Conservation (phyloP, 2,329 filamentous ascomycete genomes). For the Neofusicoccum sp. region DNA sequence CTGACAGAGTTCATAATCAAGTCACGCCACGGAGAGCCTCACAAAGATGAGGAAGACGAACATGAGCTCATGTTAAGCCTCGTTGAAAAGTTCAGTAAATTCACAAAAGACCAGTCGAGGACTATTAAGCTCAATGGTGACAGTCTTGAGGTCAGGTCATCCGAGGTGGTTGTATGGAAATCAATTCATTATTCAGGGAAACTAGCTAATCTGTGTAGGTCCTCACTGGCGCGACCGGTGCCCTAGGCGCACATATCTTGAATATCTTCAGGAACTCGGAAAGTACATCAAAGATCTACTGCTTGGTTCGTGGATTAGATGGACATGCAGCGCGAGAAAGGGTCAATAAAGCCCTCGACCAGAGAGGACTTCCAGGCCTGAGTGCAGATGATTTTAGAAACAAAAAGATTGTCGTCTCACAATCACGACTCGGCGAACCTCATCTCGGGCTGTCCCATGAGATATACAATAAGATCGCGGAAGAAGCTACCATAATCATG, state of each 20-base stretch:
- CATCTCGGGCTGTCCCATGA: slow-evolving; percentile 52
- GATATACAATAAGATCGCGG: slow-evolving; percentile 46
- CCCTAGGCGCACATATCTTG: slow-evolving; percentile 56
- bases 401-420: slow-evolving; percentile 51
- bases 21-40: slow-evolving; percentile 41
- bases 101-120: slow-evolving; percentile 27
- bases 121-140: not conserved
- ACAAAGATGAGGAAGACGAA: slow-evolving; percentile 39
- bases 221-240: slow-evolving; percentile 55
- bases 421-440: slow-evolving; percentile 50
- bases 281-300: slow-evolving; percentile 53
- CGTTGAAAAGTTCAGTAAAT: slow-evolving; percentile 52
- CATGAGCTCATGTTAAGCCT: slow-evolving; percentile 48
- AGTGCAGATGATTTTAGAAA: slow-evolving; percentile 23
- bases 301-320: slow-evolving; percentile 57
- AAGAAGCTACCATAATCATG: slow-evolving; percentile 56
- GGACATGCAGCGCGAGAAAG: slow-evolving; percentile 47
- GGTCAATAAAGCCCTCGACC: slow-evolving; percentile 48
- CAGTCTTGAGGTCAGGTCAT: not conserved
- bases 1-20: slow-evolving; percentile 43
- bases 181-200: not conserved
- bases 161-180: slow-evolving; percentile 7
- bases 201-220: slow-evolving; percentile 27
- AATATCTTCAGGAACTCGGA: slow-evolving; percentile 45
- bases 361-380: slow-evolving; percentile 37